phyloP scores from a whole-genome alignment of 2,329 filamentous ascomycete species.

The Elsinoe perseae region DNA sequence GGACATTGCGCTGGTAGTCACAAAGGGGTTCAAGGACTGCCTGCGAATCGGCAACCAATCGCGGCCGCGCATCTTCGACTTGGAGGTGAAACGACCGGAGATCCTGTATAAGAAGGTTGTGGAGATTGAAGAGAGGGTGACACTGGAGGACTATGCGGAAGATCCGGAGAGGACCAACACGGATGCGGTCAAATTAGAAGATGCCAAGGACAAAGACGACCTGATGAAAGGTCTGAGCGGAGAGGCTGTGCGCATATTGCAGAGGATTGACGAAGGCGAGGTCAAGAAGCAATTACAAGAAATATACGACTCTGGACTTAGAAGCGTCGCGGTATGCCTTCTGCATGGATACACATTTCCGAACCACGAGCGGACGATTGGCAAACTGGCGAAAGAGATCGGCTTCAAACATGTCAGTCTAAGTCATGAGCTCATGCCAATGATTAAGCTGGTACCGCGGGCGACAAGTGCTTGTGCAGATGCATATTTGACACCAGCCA shows the following conservation, averaged over 20 bases:
- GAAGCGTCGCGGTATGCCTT: constrained; percentile 78
- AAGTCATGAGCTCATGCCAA: constrained; percentile 75
- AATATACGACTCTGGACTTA: constrained; percentile 62
- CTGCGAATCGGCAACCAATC: constrained; percentile 86
- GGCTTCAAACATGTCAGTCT: constrained; percentile 78
- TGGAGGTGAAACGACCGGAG: constrained; percentile 79
- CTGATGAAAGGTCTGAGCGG: constrained; percentile 65
- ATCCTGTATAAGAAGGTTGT: constrained; percentile 77
- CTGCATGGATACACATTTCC: constrained; percentile 93
- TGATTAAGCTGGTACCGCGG: constrained; percentile 73
- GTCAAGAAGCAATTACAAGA: constrained; percentile 56
- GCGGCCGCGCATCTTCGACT: constrained; percentile 80
- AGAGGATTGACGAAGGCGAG: constrained; percentile 49
- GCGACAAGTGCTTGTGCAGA: constrained; percentile 72
- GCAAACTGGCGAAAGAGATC: constrained; percentile 66
- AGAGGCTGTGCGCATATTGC: constrained; percentile 64
- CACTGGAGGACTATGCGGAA: constrained; percentile 84
- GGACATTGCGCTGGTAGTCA: constrained; percentile 78
- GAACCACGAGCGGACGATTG: constrained; percentile 71
- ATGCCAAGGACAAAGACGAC: constrained; percentile 41
- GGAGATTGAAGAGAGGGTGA: constrained; percentile 87
- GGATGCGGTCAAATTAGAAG: constrained; percentile 45
- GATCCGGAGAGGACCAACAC: constrained; percentile 62
- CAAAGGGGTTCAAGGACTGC: constrained; percentile 80
- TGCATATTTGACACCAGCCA: constrained; percentile 71